These are phyloP conservation scores for Carex sylvatica DNA, from an alignment of 202 grass and related monocot genomes.

Conservation along the genomic window DNA sequence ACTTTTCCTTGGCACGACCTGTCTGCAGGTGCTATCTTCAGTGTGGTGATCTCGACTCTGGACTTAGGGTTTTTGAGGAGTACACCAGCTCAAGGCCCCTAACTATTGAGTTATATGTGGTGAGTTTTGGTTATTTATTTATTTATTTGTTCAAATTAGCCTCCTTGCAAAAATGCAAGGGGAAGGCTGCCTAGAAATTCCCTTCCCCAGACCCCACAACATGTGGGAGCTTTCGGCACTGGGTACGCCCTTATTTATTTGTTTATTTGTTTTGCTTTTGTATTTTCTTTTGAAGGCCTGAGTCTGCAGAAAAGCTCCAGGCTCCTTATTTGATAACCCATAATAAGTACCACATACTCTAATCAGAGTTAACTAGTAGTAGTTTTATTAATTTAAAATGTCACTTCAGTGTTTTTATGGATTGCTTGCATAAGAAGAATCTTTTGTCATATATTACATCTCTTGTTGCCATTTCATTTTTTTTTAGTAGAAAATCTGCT, in stretches of 20 bases:
- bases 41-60: conserved; percentile 86
- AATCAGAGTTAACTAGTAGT: background rate
- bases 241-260: no score
- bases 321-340: background rate
- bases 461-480: conserved; percentile 6
- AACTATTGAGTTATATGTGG: conserved; percentile 62
- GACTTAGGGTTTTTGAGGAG: conserved; percentile 92
- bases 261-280: background rate
- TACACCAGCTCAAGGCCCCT: conserved; percentile 53
- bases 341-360: background rate
- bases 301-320: background rate
- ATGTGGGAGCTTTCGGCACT: no score
- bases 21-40: conserved; percentile 70
- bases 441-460: background rate
- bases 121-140: conserved; percentile 42
- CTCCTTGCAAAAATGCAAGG: no score
- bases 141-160: background rate
- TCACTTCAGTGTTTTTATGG: background rate
- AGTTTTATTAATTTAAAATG: background rate
- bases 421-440: background rate
- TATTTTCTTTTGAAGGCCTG: background rate
- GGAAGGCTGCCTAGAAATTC: no score
- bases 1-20: background rate
- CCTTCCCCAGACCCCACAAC: no score
- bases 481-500: no score